Evolutionary conservation across 331 rosid species (phyloP).

Genomic region (Pyrus hybrid): DNA sequence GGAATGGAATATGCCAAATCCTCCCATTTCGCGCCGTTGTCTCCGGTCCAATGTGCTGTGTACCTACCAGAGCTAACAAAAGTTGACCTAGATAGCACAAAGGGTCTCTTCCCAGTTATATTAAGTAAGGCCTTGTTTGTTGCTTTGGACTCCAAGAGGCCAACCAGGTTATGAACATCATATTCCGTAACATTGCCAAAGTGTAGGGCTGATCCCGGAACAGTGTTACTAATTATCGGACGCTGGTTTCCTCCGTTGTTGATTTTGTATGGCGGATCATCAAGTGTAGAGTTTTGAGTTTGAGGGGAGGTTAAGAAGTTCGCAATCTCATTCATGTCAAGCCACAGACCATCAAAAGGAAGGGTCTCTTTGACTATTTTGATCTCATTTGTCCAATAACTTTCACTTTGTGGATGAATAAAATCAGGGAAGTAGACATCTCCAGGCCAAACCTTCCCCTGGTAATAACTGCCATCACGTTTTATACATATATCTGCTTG

Average conservation of each 20-base stretch:
- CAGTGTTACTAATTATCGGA: conserved; percentile 37
- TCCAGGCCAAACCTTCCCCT: conserved; percentile 80
- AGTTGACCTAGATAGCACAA: conserved; percentile 64
- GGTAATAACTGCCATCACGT: conserved; percentile 39
- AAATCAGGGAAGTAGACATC: conserved; percentile 60
- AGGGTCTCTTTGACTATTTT: conserved; percentile 35
- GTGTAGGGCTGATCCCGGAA: conserved; percentile 55
- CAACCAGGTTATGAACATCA: conserved; percentile 60
- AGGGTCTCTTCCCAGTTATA: conserved; percentile 61
- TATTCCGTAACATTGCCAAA: conserved; percentile 54
- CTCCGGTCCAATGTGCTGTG: conserved; percentile 87
- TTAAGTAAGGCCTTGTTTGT: conserved; percentile 44
- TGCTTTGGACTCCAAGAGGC: conserved; percentile 47
- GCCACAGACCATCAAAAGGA: conserved; percentile 82
- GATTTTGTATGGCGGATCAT: conserved; percentile 70
- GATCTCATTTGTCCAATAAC: conserved; percentile 58
- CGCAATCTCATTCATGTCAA: conserved; percentile 71
- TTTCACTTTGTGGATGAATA: conserved; percentile 36
- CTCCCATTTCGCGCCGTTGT: conserved; percentile 68
- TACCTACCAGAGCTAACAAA: conserved; percentile 74
- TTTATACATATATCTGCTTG: conserved; percentile 53
- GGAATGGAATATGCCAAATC: conserved; percentile 67
- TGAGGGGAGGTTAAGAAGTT: conserved; percentile 48
- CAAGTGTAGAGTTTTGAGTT: conserved; percentile 43
- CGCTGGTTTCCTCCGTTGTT: conserved; percentile 21